Base-by-base conservation (phyloP, 192 early-diverging fungal genomes). In the Linnemannia exigua region DNA sequence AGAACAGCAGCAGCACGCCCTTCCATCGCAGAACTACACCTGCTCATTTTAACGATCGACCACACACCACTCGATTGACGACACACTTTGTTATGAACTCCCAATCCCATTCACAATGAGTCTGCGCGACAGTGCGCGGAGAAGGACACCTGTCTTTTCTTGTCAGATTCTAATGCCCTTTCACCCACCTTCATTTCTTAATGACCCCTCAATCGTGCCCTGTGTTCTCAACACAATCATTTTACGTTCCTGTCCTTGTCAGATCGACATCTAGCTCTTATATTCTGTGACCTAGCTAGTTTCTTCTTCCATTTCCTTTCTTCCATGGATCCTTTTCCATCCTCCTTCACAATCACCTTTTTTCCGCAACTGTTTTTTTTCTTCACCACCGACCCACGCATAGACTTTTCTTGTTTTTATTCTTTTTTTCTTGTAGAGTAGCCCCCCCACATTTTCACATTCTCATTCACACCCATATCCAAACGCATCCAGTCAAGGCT, bases 21-120 rank as follows among this genome's bases (percentile, higher is more conserved):
- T 68, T 68, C 67, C 67, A 37, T 25, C 15, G 70, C 70, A 50
- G 31, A 72, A 72, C 70, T 72, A 72, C 70, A 72, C 70, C 41
- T 41, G 69, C 69, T 37, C 1, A 25, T 31, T 28, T 31, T 67
- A 67, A 67, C 63, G 25, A 67, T 54, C 22, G 9, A 54, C 51
- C 51, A 15, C 51, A n/a, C n/a, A n/a, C 33, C 28, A 5, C 4
- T 19, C 36, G 67, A 67, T 37, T 20, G 67, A 67, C 25, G 33
- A 36, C 36, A 15, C 4, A 22, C n/a, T 71, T 73, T 72, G 41
- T 72, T 72, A 72, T 51, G 72, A 74, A 47, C 25, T 22, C 33
- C 72, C 51, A 46, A 46, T 46, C 4, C 44, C 44, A 4, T 8
- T 46, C 44, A n/a, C n/a, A n/a, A n/a, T n/a, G n/a, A n/a, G n/a